Percentiles rank a stretch among this genome's conserved stretches.
Evolutionary conservation across 1,139 yeast genomes (phyloP).

Genomic region (Kurtzmaniella natalensis): DNA sequence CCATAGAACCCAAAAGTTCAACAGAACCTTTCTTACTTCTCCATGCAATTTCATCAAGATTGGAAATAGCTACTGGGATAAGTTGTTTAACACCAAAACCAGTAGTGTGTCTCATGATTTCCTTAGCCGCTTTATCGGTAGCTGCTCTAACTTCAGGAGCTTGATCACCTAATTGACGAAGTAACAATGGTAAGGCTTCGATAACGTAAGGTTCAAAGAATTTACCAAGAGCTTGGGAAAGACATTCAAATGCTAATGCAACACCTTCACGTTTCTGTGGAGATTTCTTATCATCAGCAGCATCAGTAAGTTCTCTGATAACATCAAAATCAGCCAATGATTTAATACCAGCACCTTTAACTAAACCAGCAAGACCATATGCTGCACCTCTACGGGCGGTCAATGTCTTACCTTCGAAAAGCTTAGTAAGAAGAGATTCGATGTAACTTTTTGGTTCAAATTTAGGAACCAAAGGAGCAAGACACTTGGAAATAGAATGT

Average conservation of each 20-base stretch:
- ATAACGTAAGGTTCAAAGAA: conserved; percentile 91
- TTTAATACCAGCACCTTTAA: conserved; percentile 82
- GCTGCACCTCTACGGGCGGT: conserved; percentile 89
- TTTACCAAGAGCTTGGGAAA: conserved; percentile 70
- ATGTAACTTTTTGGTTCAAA: conserved; percentile 51
- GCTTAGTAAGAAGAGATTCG: conserved; percentile 52
- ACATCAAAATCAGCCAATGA: conserved; percentile 73
- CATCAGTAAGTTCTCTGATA: conserved; percentile 72
- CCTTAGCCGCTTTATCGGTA: conserved; percentile 75
- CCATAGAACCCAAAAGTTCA: conserved; percentile 95
- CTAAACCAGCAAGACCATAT: conserved; percentile 90
- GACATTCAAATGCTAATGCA: conserved; percentile 78
- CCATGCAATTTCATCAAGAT: conserved; percentile 90
- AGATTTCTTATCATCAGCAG: conserved; percentile 83
- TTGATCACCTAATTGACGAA: conserved; percentile 80
- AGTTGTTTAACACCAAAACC: conserved; percentile 87
- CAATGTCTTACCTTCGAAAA: conserved; percentile 48
- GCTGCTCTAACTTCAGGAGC: conserved; percentile 85
- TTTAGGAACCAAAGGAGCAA: conserved; percentile 73
- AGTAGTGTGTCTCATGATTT: conserved; percentile 87
- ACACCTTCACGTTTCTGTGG: conserved; percentile 81
- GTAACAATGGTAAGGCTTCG: conserved; percentile 77
- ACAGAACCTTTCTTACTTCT: conserved; percentile 96
- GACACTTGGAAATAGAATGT: conserved; percentile 77
- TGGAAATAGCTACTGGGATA: conserved; percentile 85